Conservation (phyloP, 139 green algal genomes). For the Tetraselmis striata region DNA sequence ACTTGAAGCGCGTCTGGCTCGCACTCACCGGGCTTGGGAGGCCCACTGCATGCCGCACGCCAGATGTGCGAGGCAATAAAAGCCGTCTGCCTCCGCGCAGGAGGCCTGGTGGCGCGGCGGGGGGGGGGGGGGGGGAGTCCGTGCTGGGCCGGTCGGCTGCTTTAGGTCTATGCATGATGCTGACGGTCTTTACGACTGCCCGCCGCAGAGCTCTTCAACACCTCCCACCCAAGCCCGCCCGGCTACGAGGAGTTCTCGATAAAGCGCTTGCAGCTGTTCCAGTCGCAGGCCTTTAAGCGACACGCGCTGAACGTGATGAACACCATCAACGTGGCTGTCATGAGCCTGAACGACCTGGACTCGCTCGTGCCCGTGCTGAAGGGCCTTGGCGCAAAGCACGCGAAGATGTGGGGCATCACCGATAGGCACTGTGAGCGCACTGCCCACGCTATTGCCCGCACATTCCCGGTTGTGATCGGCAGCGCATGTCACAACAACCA, state of each 20-base stretch:
- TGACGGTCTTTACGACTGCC: too few relatives aligned
- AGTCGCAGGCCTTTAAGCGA: neutral
- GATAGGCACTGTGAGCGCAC: neutral
- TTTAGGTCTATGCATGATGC: too few relatives aligned
- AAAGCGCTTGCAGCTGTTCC: neutral
- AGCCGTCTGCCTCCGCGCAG: too few relatives aligned
- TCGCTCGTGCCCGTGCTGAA: neutral
- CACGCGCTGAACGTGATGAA: neutral
- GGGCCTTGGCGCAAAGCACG: neutral
- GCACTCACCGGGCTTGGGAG: too few relatives aligned
- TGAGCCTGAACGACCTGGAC: neutral
- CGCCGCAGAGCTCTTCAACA: neutral
- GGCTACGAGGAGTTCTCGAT: neutral
- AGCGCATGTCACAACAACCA: neutral
- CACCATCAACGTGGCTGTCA: neutral
- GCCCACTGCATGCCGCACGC: too few relatives aligned
- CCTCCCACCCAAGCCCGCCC: neutral
- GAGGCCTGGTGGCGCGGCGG: too few relatives aligned
- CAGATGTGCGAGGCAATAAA: too few relatives aligned
- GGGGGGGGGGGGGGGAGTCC: too few relatives aligned
- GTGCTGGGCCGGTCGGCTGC: too few relatives aligned
- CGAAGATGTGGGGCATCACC: neutral
- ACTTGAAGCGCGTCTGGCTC: too few relatives aligned
- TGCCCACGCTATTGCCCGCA: neutral
- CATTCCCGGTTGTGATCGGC: neutral